Conservation (phyloP, 495 filamentous ascomycete genomes). For the Clavariopsis aquatica region DNA sequence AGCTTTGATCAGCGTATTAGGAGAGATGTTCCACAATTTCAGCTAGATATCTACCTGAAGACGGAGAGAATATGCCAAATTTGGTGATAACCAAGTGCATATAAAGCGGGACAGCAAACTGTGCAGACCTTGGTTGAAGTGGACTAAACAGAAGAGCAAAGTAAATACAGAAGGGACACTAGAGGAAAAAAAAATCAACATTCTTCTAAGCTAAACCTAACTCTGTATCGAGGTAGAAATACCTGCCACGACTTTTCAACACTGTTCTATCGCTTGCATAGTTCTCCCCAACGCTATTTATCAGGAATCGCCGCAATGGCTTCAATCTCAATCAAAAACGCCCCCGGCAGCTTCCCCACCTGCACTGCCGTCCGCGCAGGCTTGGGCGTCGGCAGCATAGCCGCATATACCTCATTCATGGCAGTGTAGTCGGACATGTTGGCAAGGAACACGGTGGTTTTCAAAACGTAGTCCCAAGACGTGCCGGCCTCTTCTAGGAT, state of each 20-base stretch:
- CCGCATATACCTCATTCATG: slow-evolving; percentile 33
- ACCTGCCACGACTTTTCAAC: neutral
- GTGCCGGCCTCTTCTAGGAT: slow-evolving; percentile 32
- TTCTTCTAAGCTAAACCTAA: no score
- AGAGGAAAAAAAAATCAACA: no score
- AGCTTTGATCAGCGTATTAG: neutral
- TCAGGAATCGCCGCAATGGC: slow-evolving; percentile 33
- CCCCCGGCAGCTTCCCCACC: slow-evolving; percentile 28
- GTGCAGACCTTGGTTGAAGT: no score
- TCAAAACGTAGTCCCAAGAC: slow-evolving; percentile 28
- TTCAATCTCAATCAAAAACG: slow-evolving; percentile 31
- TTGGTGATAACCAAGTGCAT: no score
- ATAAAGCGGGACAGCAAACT: no score
- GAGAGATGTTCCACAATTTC: neutral
- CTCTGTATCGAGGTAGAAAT: neutral
- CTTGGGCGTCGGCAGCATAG: slow-evolving; percentile 28
- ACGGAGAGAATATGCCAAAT: no score
- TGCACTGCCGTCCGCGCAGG: slow-evolving; percentile 23
- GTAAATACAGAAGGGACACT: no score
- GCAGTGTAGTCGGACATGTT: slow-evolving; percentile 30
- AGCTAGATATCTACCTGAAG: no score
- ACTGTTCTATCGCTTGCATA: neutral
- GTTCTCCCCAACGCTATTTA: no score
- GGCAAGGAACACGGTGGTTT: slow-evolving; percentile 30
- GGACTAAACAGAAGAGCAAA: no score